Conservation (phyloP, 768 basidiomycete species). For the Kwoniella sp. region DNA sequence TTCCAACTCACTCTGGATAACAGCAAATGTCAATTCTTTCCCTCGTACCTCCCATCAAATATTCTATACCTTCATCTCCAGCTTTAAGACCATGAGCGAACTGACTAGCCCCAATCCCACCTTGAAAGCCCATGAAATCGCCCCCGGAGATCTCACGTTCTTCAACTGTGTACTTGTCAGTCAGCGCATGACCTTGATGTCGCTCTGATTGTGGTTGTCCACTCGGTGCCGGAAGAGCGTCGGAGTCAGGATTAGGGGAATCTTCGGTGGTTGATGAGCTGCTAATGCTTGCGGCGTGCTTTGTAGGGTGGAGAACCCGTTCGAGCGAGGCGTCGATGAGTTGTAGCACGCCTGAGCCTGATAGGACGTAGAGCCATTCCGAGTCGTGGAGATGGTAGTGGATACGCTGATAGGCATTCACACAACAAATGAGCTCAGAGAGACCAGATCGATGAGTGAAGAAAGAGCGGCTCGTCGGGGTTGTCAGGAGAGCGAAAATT, state of each 20-base stretch:
- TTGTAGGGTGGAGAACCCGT: neutral
- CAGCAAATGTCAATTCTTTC: conserved; percentile 20
- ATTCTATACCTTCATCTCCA: conserved; percentile 22
- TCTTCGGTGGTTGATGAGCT: neutral
- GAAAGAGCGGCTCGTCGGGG: too few species aligned
- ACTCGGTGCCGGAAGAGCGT: neutral
- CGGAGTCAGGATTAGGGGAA: neutral
- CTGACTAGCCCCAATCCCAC: conserved; percentile 17
- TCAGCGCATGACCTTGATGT: neutral
- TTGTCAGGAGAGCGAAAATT: too few species aligned
- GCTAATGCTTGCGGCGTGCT: neutral
- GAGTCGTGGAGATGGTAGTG: conserved; percentile 29
- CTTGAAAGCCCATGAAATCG: conserved; percentile 30
- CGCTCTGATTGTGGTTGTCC: neutral
- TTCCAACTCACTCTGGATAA: conserved; percentile 25
- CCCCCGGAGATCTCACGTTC: conserved; percentile 13
- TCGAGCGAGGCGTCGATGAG: conserved; percentile 18
- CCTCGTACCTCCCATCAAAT: conserved; percentile 27
- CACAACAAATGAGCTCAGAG: too few species aligned
- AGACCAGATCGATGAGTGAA: too few species aligned
- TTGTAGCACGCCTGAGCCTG: conserved; percentile 10
- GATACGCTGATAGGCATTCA: conserved; percentile 12
- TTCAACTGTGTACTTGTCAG: conserved; percentile 1
- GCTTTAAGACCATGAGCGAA: conserved; percentile 26
- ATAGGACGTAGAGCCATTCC: conserved; percentile 29